These are phyloP conservation scores for Chlorella sp. DNA, from an alignment of 139 green algal species.

Conservation along the genomic window DNA sequence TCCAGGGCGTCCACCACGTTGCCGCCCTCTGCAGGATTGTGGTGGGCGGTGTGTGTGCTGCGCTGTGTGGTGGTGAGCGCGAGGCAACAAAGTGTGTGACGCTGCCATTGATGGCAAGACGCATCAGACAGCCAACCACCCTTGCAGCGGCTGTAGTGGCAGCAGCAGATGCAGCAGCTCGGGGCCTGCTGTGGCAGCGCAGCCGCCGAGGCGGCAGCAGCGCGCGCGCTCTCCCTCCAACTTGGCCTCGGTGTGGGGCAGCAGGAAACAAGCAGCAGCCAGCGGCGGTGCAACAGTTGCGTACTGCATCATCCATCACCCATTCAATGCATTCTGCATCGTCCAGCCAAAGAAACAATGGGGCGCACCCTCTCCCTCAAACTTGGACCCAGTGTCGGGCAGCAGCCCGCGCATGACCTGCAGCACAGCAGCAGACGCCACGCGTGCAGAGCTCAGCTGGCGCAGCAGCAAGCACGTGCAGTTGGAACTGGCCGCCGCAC, in stretches of 20 bases:
- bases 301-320: too few relatives aligned
- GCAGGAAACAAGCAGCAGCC: not conserved
- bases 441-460: not conserved
- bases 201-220: not conserved
- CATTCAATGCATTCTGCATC: too few relatives aligned
- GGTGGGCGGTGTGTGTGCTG: too few relatives aligned
- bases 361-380: slow-evolving; percentile 61
- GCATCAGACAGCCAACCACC: too few relatives aligned
- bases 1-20: slow-evolving; percentile 90
- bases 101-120: too few relatives aligned
- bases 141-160: not conserved
- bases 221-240: not conserved
- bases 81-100: too few relatives aligned
- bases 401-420: slow-evolving; percentile 65
- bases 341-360: too few relatives aligned
- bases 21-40: slow-evolving; percentile 65
- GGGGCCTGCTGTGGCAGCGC: too few relatives aligned
- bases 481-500: too few relatives aligned
- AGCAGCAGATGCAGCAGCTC: not conserved
- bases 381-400: slow-evolving; percentile 74
- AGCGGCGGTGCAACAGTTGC: not conserved
- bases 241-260: too few relatives aligned
- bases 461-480: too few relatives aligned
- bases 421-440: not conserved
- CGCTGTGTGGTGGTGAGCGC: too few relatives aligned